Percentiles rank a stretch among this genome's conserved stretches.
Evolutionary conservation across 352 stramenopile genomes (phyloP).

Genomic region (Phytophthora constricta): DNA sequence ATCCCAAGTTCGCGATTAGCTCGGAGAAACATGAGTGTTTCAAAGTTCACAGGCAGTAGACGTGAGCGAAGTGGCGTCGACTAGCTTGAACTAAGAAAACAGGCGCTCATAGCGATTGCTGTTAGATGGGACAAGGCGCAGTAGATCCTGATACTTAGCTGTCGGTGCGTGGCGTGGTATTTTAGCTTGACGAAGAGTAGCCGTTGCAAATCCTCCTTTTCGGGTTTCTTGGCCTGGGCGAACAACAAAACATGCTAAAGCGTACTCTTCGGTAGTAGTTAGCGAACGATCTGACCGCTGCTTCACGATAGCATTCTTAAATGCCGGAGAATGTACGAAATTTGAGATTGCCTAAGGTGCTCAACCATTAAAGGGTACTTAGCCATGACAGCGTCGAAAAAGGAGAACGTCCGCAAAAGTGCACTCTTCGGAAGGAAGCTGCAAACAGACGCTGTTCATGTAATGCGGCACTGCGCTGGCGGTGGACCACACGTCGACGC

Average conservation of each 20-base stretch:
- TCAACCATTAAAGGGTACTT: not conserved
- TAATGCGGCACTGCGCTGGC: too few relatives aligned
- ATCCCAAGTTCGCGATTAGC: not conserved
- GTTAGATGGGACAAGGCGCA: not conserved
- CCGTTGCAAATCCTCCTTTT: constrained; percentile 7
- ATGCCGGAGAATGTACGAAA: constrained; percentile 3
- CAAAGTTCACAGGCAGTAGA: constrained; percentile 1
- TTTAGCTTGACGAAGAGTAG: constrained; percentile 1
- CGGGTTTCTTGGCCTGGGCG: too few relatives aligned
- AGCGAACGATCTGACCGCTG: not conserved
- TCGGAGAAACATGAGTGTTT: not conserved
- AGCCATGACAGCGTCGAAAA: constrained; percentile 7
- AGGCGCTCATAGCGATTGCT: constrained; percentile 6
- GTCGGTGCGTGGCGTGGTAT: not conserved
- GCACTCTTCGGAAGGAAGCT: not conserved
- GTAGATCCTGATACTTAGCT: not conserved
- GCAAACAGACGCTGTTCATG: not conserved
- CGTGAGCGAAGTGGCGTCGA: not conserved
- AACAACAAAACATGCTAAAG: not conserved
- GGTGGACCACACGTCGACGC: too few relatives aligned
- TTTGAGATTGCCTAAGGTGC: not conserved
- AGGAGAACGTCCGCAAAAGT: constrained; percentile 2
- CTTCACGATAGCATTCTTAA: constrained; percentile 3
- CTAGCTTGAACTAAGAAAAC: not conserved
- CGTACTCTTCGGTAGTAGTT: constrained; percentile 1